These are phyloP conservation scores for Ambrosia hybrid DNA, from an alignment of 140 eudicot genomes.

Conservation along the genomic window DNA sequence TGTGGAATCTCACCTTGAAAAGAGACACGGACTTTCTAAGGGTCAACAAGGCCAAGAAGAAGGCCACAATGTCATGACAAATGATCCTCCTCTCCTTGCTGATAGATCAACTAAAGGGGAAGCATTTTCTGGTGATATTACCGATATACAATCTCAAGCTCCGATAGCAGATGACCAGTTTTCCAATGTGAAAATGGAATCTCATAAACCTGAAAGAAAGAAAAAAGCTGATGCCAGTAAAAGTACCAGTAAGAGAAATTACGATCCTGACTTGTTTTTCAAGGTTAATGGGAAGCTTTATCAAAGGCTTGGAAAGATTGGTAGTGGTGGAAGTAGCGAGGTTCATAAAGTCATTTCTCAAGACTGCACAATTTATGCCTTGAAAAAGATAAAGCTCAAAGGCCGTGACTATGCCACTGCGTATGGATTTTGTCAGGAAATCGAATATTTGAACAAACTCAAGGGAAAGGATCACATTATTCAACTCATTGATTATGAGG, in stretches of 20 bases:
- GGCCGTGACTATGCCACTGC: conserved; percentile 99
- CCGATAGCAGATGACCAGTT: conserved; percentile 39
- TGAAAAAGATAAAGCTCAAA: conserved; percentile 90
- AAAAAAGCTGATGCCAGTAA: conserved; percentile 53
- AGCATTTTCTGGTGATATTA: conserved; percentile 27
- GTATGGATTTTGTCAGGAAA: conserved; percentile 93
- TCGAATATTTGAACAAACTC: conserved; percentile 70
- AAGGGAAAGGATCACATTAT: conserved; percentile 86
- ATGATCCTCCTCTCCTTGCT: too few species aligned
- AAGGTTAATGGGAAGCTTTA: conserved; percentile 93
- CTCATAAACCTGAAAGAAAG: conserved; percentile 49
- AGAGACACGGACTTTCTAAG: conserved; percentile 21
- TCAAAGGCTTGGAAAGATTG: conserved; percentile 98
- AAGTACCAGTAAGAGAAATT: conserved; percentile 62
- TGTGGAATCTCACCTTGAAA: conserved; percentile 25
- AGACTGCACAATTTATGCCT: conserved; percentile 87
- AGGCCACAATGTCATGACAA: conserved; percentile 26
- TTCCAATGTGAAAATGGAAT: conserved; percentile 47
- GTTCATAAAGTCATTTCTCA: conserved; percentile 95
- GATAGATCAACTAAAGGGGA: conserved; percentile 40
- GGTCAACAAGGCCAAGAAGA: conserved; percentile 32
- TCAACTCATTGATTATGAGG: conserved; percentile 94
- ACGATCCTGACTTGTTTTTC: conserved; percentile 81
- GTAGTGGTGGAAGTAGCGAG: conserved; percentile 99
- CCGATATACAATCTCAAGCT: conserved; percentile 47